Evolutionary conservation across 495 filamentous ascomycete species (phyloP).

Genomic region (Letharia lupina): DNA sequence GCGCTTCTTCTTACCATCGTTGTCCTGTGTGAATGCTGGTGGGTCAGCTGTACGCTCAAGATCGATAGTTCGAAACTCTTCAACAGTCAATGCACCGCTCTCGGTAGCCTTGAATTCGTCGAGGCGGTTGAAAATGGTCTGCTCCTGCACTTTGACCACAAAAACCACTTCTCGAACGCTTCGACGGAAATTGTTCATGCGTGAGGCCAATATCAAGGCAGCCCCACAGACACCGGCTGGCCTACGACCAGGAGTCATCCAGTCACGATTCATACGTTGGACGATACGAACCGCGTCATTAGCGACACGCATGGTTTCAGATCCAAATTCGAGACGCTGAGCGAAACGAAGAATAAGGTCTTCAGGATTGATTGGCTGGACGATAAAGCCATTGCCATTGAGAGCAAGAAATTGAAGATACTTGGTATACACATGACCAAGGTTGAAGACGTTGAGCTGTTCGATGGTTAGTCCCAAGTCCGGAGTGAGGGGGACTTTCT

Average conservation of each 20-base stretch:
- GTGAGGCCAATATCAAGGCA: slow-evolving; percentile 84
- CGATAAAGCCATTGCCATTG: slow-evolving; percentile 40
- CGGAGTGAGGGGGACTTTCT: slow-evolving; percentile 8
- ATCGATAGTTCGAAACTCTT: slow-evolving; percentile 70
- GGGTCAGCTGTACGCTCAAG: slow-evolving; percentile 65
- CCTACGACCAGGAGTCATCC: slow-evolving; percentile 87
- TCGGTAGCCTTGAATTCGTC: slow-evolving; percentile 81
- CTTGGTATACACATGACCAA: slow-evolving; percentile 61
- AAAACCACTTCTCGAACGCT: slow-evolving; percentile 90
- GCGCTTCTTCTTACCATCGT: slow-evolving; percentile 37
- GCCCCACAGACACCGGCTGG: slow-evolving; percentile 93
- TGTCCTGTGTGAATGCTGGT: slow-evolving; percentile 66
- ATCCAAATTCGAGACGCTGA: slow-evolving; percentile 78
- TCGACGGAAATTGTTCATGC: slow-evolving; percentile 94
- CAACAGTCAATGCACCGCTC: slow-evolving; percentile 69
- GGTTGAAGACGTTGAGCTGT: slow-evolving; percentile 80
- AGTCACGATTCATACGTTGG: slow-evolving; percentile 87
- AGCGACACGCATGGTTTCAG: slow-evolving; percentile 67
- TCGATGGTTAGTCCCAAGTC: slow-evolving; percentile 22
- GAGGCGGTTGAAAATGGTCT: slow-evolving; percentile 80
- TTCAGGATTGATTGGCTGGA: slow-evolving; percentile 64
- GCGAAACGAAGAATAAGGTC: slow-evolving; percentile 85
- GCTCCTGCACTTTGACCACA: slow-evolving; percentile 86
- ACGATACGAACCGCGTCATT: slow-evolving; percentile 77
- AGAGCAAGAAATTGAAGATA: slow-evolving; percentile 54